Percentiles rank a stretch among this genome's conserved stretches.
These are phyloP conservation scores for Hirschioporus abietinus DNA, from an alignment of 768 basidiomycete genomes.

Conservation along the genomic window DNA sequence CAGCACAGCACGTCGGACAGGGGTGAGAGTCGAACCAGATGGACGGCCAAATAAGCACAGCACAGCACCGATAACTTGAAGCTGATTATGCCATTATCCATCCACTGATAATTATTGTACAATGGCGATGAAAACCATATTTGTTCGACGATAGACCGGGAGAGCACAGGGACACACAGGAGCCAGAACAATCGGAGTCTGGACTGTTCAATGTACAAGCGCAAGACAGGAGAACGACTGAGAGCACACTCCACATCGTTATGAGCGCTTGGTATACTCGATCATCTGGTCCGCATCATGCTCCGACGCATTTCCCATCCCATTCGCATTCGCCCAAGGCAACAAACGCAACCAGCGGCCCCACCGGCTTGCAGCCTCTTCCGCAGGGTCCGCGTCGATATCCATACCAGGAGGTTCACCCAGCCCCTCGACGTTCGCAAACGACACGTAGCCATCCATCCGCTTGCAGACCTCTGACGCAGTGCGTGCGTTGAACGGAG, in stretches of 20 bases:
- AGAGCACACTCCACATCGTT: neutral
- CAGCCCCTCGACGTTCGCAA: conserved; percentile 60
- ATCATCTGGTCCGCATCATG: neutral
- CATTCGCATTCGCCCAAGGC: neutral
- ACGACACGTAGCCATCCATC: conserved; percentile 63
- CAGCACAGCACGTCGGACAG: neutral
- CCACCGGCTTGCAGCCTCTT: conserved; percentile 13
- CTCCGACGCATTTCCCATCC: neutral
- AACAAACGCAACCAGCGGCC: conserved; percentile 16
- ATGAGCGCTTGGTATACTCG: neutral
- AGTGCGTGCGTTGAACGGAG: conserved; percentile 57
- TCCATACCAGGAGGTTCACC: conserved; percentile 51
- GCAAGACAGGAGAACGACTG: neutral
- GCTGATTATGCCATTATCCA: neutral
- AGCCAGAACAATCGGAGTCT: neutral
- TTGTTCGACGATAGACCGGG: neutral
- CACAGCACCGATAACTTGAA: neutral
- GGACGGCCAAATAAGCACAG: neutral
- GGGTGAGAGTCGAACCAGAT: neutral
- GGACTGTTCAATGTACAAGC: neutral
- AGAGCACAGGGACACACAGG: neutral
- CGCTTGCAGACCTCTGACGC: conserved; percentile 53
- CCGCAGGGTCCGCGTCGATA: conserved; percentile 26
- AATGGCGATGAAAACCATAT: neutral
- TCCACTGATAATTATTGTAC: neutral